Percentiles rank a stretch among this genome's conserved stretches.
phyloP scores from a whole-genome alignment of 2,329 filamentous ascomycete genomes.

The Metarhizium guizhouense region DNA sequence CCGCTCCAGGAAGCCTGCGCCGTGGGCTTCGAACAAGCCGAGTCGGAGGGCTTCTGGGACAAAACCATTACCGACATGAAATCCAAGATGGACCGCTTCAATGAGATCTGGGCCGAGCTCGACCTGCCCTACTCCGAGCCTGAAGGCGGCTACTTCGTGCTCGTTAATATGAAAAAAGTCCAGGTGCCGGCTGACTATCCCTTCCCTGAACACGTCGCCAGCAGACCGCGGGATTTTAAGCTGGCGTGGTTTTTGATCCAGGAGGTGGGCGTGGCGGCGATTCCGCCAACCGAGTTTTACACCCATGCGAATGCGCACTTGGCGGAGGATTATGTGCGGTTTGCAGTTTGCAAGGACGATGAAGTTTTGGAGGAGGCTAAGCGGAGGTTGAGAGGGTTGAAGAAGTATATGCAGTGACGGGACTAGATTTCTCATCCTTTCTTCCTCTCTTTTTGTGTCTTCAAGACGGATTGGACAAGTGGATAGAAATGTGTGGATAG shows the following conservation, averaged over 20 bases:
- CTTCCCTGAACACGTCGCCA: conserved; percentile 83
- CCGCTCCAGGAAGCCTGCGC: conserved; percentile 91
- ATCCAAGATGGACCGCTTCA: conserved; percentile 79
- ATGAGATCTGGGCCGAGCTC: conserved; percentile 68
- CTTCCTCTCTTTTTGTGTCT: neutral
- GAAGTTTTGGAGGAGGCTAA: conserved; percentile 73
- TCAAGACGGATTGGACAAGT: neutral
- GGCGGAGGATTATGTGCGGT: conserved; percentile 87
- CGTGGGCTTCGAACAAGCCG: conserved; percentile 87
- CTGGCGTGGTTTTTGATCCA: conserved; percentile 95
- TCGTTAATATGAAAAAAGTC: conserved; percentile 87
- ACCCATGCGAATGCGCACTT: conserved; percentile 75
- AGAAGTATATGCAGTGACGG: conserved; percentile 52
- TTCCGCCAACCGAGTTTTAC: conserved; percentile 96
- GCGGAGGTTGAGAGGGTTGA: conserved; percentile 62
- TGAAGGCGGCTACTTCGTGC: conserved; percentile 94
- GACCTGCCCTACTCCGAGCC: conserved; percentile 78
- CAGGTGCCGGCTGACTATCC: conserved; percentile 74
- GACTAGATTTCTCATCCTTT: neutral
- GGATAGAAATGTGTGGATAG: neutral
- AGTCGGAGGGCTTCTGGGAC: conserved; percentile 80
- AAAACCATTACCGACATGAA: conserved; percentile 79
- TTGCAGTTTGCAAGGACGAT: conserved; percentile 94
- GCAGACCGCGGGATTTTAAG: conserved; percentile 85
- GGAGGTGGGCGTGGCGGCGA: conserved; percentile 89